Base-by-base conservation (phyloP, 2,329 filamentous ascomycete species). In the Penicillium crustosum region DNA sequence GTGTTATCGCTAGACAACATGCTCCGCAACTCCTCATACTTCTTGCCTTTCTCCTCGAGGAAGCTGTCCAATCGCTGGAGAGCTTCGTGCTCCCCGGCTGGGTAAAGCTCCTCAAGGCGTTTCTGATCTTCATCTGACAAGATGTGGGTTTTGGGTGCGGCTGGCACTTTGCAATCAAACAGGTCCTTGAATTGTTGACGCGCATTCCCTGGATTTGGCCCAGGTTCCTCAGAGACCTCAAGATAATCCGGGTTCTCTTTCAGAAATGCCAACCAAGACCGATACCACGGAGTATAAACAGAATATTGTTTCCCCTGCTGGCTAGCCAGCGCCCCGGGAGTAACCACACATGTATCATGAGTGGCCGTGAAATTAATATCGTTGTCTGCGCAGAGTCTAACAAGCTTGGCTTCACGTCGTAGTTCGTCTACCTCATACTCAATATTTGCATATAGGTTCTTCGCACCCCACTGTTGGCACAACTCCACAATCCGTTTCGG, bases 361-460 rank as follows among this genome's bases (percentile, higher is more conserved):
- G 89, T 80, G 0, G 87, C 83, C n/a, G 87, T 82, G 64, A 95
- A 86, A 1, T 83, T 81, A 47, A 93, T 84, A 0, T 84, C 87
- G 13, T 82, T 83, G 17, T 86, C 80, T 1, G 88, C 75, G 59
- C 88, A 84, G 41, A 80, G 73, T 29, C 78, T 81, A 1, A 90
- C 81, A 67, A 96, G 75, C 29, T 79, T 79, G 1, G 86, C 85
- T 67, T 97, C 93, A 6, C 92, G 82, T 43, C 92, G 81, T 57
- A 96, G 75, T 75, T 96, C 93, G 69, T 97, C 93, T 0, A 95
- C 91, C 72, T 96, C 93, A 68, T 96, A 96, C 71, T 96, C 92
- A 57, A 92, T 85, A 69, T 96, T 96, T 48, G 89, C 86, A 67
- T 86, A 95, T 2, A 96, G 63, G 67, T 94, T 89, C 49, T 81